Percentiles rank a stretch among this genome's conserved stretches.
Evolutionary conservation across 2,329 filamentous ascomycete genomes (phyloP).

Genomic region (Ophiocordyceps camponoti-floridani): DNA sequence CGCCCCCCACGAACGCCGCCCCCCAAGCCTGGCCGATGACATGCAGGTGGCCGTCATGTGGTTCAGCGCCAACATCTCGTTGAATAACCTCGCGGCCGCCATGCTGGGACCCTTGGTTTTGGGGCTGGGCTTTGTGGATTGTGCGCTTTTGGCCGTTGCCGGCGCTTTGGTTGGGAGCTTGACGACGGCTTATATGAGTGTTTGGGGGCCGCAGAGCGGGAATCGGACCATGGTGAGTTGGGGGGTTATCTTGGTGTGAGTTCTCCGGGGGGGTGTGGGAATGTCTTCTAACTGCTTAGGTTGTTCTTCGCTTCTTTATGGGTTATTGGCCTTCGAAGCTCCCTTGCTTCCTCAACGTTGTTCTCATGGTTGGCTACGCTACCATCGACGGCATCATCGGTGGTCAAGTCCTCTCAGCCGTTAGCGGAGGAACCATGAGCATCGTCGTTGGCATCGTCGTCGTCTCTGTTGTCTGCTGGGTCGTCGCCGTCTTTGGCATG

Average conservation of each 20-base stretch:
- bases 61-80: constrained; percentile 25
- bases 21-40: constrained; percentile 14
- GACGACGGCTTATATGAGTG: constrained; percentile 61
- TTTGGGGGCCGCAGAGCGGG: constrained; percentile 57
- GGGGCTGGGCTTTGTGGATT: constrained; percentile 53
- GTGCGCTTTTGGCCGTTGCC: constrained; percentile 53
- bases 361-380: constrained; percentile 61
- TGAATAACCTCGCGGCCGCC: constrained; percentile 44
- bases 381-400: constrained; percentile 66
- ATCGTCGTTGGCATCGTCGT: constrained; percentile 60
- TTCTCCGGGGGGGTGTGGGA: too few species aligned
- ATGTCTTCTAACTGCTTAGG: constrained; percentile 5
- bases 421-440: constrained; percentile 46
- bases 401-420: constrained; percentile 57
- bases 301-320: constrained; percentile 62
- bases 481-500: constrained; percentile 44
- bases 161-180: constrained; percentile 58
- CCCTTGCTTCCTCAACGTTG: constrained; percentile 17
- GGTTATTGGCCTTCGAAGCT: constrained; percentile 36
- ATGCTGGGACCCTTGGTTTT: constrained; percentile 52
- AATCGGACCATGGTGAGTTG: constrained; percentile 50
- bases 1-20: constrained; percentile 15
- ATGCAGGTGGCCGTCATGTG: constrained; percentile 22
- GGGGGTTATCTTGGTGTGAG: constrained; percentile 10
- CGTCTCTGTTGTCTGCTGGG: constrained; percentile 55